Evolutionary conservation across 345 rosid genomes (phyloP), one percentile per base, ranked within the genome.

Genomic region (Boechera stricta): DNA sequence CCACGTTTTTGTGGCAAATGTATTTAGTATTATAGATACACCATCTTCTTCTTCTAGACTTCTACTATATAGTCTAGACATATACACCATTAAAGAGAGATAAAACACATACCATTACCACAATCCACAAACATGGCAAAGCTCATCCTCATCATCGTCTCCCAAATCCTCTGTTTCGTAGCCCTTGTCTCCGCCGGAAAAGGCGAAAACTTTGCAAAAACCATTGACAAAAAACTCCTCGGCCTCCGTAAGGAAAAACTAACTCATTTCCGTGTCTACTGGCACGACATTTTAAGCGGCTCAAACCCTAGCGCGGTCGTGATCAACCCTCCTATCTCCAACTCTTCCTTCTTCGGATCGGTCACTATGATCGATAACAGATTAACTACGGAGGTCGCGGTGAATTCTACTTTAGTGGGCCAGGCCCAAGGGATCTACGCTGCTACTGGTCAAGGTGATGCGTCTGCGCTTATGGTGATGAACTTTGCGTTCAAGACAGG

Each of bases 281-380:
- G 90, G 87, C 92, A 88, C n/a, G 93, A 87, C 71, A 77, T 85
- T 31, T 41, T 72, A 3, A 66, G 80, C 1, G 90, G 90, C 41
- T 68, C 57, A 0, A 80, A 84, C 39, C 85, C 89, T 1, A 77
- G 78, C 21, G 42, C 82, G 1, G 51, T 85, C 47, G 8, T 35
- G 1, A 61, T 85, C 10, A 75, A 69, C 57, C 77, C 65, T 4
- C 81, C 86, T 3, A 54, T 79, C 7, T 11, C 69, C 6, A 84
- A 78, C 73, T 48, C 88, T 10, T 62, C 74, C 2, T 42, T 67
- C 13, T 85, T 87, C 56, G 87, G 87, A 1, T 3, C 66, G 3
- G 58, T 83, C 21, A 57, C 59, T 3, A 58, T 72, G 78, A 85
- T 87, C 51, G 88, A 85, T 13, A 74, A 87, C 77, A 78, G 83